A percentile compares a stretch with the other conserved stretches of the same genome.
These are phyloP conservation scores for Turritis glabra DNA, from an alignment of 345 rosid species.

Conservation along the genomic window DNA sequence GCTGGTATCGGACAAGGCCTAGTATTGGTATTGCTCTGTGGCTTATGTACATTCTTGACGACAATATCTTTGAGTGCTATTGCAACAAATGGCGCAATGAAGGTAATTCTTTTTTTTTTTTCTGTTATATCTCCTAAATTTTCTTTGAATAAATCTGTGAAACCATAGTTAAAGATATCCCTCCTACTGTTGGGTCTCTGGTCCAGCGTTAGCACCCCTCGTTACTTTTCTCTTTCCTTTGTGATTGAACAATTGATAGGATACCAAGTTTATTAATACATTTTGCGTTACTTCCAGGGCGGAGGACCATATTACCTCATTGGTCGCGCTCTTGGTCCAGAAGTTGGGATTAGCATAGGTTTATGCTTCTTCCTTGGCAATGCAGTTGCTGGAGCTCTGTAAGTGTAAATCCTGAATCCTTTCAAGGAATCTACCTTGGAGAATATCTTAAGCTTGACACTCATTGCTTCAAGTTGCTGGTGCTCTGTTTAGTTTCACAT, in stretches of 20 bases:
- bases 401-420: slow-evolving; percentile 50
- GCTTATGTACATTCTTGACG: slow-evolving; percentile 91
- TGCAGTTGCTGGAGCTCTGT: slow-evolving; percentile 99
- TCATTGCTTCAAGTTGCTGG: slow-evolving; percentile 20
- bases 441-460: slow-evolving; percentile 15
- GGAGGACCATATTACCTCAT: slow-evolving; percentile 99
- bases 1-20: slow-evolving; percentile 88
- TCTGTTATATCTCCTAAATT: neutral
- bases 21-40: slow-evolving; percentile 83
- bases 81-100: slow-evolving; percentile 99
- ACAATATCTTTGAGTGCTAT: slow-evolving; percentile 95
- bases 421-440: slow-evolving; percentile 17
- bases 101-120: slow-evolving; percentile 50
- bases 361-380: slow-evolving; percentile 98
- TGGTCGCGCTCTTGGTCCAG: slow-evolving; percentile 99
- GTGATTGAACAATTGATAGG: slow-evolving; percentile 9
- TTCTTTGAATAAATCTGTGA: slow-evolving; percentile 5
- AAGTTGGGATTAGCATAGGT: slow-evolving; percentile 99
- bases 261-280: slow-evolving; percentile 8
- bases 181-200: slow-evolving; percentile 19
- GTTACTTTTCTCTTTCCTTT: slow-evolving; percentile 8
- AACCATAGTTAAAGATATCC: neutral
- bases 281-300: slow-evolving; percentile 43
- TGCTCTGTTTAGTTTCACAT: slow-evolving; percentile 29
- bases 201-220: slow-evolving; percentile 7